Base-by-base conservation (phyloP, 352 stramenopile species). In the Phytophthora podocarpi region DNA sequence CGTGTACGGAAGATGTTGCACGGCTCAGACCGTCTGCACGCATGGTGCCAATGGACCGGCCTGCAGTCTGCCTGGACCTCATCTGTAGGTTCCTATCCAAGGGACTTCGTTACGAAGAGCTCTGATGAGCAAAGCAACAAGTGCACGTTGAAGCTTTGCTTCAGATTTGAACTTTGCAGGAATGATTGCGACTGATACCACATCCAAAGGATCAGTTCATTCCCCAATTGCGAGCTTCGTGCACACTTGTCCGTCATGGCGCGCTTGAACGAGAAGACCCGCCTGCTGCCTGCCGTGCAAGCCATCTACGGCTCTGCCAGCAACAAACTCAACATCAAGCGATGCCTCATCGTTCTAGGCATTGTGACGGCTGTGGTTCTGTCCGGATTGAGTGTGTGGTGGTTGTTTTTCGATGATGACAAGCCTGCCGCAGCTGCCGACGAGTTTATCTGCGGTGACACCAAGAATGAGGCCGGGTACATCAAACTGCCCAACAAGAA, bases 1-100 rank as follows among this genome's bases (percentile, higher is more conserved):
- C n/a, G n/a, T n/a, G n/a, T n/a, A n/a, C n/a, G n/a, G n/a, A n/a
- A n/a, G n/a, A n/a, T n/a, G n/a, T n/a, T n/a, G n/a, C n/a, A n/a
- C n/a, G n/a, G n/a, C n/a, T n/a, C n/a, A n/a, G n/a, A n/a, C n/a
- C n/a, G n/a, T n/a, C n/a, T n/a, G n/a, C n/a, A n/a, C n/a, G n/a
- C 58, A 81, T 85, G 74, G 78, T 85, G 30, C 75, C 77, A 2
- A 81, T 76, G 64, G 67, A 85, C 36, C 72, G 84, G 21, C 76
- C 76, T 11, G 64, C 57, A 0, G 71, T 76, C 18, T 63, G 71
- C 23, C 57, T 83, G 18, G 62, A 74, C 40, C 72, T 87, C 45
- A 72, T 87, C 52, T 75, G 79, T 48, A 69, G 52, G 32, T 89
- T 89, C 74, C 77, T 91, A n/a, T n/a, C n/a, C n/a, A n/a, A n/a